phyloP scores from a whole-genome alignment of 257 asterid species.

The Linderniella brevidens region DNA sequence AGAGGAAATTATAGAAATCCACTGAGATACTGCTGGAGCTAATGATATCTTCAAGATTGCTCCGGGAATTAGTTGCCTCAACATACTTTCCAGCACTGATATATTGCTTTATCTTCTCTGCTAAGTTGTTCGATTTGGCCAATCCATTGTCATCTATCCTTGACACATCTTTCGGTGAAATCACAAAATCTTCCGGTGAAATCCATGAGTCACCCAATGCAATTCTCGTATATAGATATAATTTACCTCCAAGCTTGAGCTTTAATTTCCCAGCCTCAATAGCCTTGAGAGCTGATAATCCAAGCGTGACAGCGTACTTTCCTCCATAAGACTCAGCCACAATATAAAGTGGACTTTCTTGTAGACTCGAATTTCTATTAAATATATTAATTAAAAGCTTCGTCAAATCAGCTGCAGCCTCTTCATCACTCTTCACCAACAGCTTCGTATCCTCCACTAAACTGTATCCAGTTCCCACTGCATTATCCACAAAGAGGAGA shows the following conservation, averaged over 20 bases:
- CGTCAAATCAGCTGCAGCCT: conserved; percentile 74
- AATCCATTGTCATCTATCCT: conserved; percentile 66
- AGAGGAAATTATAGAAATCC: conserved; percentile 85
- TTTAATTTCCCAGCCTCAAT: conserved; percentile 50
- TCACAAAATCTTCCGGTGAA: conserved; percentile 94
- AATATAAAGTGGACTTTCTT: conserved; percentile 59
- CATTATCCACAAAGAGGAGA: conserved; percentile 91
- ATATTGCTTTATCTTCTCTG: conserved; percentile 27
- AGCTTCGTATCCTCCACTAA: conserved; percentile 62
- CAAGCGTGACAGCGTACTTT: conserved; percentile 82
- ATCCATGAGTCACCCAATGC: conserved; percentile 91
- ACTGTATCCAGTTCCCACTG: conserved; percentile 95
- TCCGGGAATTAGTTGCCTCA: conserved; percentile 55
- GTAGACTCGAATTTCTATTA: conserved; percentile 41
- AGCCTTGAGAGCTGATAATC: conserved; percentile 60
- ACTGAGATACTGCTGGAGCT: conserved; percentile 35
- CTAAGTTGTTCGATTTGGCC: conserved; percentile 49
- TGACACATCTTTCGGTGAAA: conserved; percentile 66
- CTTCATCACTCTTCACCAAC: conserved; percentile 66
- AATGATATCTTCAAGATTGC: conserved; percentile 34
- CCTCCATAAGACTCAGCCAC: conserved; percentile 98
- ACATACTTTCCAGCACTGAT: conserved; percentile 25
- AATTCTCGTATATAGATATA: conserved; percentile 24
- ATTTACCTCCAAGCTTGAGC: conserved; percentile 65
- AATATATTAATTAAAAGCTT: conserved; percentile 52